phyloP scores from a whole-genome alignment of 2,329 filamentous ascomycete species.

The Aspergillus sp. region DNA sequence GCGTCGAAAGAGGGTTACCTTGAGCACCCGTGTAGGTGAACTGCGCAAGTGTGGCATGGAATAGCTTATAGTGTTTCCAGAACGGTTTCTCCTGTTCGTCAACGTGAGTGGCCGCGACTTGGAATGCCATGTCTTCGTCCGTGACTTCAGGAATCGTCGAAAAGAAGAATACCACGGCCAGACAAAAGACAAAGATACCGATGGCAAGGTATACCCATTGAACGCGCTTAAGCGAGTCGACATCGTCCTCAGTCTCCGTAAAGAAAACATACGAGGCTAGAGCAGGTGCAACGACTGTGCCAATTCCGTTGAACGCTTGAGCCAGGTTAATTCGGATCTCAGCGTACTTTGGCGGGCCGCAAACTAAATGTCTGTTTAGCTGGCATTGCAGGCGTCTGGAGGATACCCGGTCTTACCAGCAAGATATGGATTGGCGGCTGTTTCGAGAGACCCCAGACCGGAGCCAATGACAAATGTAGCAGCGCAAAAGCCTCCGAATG shows the following conservation, averaged over 20 bases:
- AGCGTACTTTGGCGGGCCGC: constrained; percentile 74
- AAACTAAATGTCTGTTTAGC: constrained; percentile 53
- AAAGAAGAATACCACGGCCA: constrained; percentile 70
- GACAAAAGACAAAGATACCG: constrained; percentile 69
- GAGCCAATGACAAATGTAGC: constrained; percentile 74
- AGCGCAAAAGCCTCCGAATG: constrained; percentile 75
- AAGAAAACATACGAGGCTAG: constrained; percentile 77
- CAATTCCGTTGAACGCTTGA: constrained; percentile 77
- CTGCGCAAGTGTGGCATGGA: constrained; percentile 75
- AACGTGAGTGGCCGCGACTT: constrained; percentile 61
- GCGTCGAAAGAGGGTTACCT: constrained; percentile 40
- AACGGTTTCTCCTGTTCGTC: constrained; percentile 64
- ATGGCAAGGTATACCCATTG: constrained; percentile 84
- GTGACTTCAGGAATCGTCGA: constrained; percentile 74
- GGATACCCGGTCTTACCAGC: constrained; percentile 48
- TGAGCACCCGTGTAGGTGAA: constrained; percentile 84
- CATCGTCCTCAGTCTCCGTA: constrained; percentile 62
- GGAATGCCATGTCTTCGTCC: constrained; percentile 68
- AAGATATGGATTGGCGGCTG: constrained; percentile 77
- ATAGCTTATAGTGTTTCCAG: constrained; percentile 72
- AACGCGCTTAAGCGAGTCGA: constrained; percentile 66
- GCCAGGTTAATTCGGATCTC: constrained; percentile 79
- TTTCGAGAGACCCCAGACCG: constrained; percentile 75
- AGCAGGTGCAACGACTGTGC: constrained; percentile 73
- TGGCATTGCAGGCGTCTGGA: constrained; percentile 37